phyloP scores from a whole-genome alignment of 140 eudicot species.

The Senecio squalidus region DNA sequence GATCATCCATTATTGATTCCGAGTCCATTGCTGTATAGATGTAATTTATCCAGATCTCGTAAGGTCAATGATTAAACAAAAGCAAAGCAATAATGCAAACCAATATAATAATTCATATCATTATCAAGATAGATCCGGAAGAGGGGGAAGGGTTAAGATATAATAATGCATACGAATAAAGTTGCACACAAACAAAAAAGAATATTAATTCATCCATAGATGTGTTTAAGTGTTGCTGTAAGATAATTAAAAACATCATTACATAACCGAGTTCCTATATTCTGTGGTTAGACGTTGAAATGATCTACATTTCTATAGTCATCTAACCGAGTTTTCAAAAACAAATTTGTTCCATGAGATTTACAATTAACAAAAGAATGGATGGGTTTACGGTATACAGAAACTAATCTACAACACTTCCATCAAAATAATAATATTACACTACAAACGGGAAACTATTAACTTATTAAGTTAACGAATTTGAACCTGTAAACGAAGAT shows the following conservation, averaged over 20 bases:
- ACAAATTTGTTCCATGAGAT: slow-evolving; percentile 5
- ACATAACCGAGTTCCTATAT: slow-evolving; percentile 19
- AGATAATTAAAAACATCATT: too few relatives aligned
- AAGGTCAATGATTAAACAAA: too few relatives aligned
- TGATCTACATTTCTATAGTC: slow-evolving; percentile 11
- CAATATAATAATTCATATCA: too few relatives aligned
- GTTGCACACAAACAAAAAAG: too few relatives aligned
- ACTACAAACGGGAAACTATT: not conserved
- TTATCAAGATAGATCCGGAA: too few relatives aligned
- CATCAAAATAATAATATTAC: not conserved
- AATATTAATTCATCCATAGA: slow-evolving; percentile 17
- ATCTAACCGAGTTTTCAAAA: slow-evolving; percentile 15
- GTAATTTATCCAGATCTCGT: too few relatives aligned
- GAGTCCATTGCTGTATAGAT: too few relatives aligned
- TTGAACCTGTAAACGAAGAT: slow-evolving; percentile 7
- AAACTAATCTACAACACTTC: not conserved
- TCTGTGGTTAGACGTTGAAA: slow-evolving; percentile 11
- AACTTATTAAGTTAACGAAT: slow-evolving; percentile 2
- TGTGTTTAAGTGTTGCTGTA: slow-evolving; percentile 8
- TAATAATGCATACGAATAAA: too few relatives aligned
- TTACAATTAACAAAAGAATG: slow-evolving; percentile 36
- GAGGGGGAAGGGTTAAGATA: too few relatives aligned
- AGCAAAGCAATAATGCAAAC: too few relatives aligned
- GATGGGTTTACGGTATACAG: slow-evolving; percentile 1
- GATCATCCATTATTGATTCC: too few relatives aligned